Evolutionary conservation across 1,139 yeast species (phyloP).

Genomic region (Arxiozyma slooffiae): DNA sequence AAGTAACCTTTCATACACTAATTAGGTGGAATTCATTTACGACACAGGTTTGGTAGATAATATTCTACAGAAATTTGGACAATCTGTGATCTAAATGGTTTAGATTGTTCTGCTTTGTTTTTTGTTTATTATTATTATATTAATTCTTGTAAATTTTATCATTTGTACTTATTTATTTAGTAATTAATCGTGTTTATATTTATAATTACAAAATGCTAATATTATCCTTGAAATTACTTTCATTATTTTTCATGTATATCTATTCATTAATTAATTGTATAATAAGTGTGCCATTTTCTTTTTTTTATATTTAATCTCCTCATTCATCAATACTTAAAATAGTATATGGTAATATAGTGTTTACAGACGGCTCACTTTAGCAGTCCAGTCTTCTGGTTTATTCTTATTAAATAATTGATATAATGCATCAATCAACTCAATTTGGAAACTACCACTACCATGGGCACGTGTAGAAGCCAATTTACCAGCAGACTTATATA

Average conservation of each 20-base stretch:
- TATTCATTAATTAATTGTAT: not conserved
- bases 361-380: slow-evolving; percentile 3
- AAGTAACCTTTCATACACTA: slow-evolving; percentile 55
- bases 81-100: not conserved
- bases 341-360: too few relatives aligned
- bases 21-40: slow-evolving; percentile 16
- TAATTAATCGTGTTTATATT: not conserved
- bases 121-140: too few relatives aligned
- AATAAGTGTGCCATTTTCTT: too few relatives aligned
- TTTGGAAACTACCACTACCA: slow-evolving; percentile 28
- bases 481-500: slow-evolving; percentile 60
- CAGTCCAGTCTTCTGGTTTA: slow-evolving; percentile 24
- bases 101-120: too few relatives aligned
- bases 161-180: not conserved
- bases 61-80: too few relatives aligned
- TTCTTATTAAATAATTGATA: slow-evolving; percentile 19
- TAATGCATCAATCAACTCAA: slow-evolving; percentile 24
- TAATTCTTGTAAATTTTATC: not conserved
- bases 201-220: not conserved
- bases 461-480: slow-evolving; percentile 34
- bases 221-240: not conserved
- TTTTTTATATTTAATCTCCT: too few relatives aligned
- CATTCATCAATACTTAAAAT: too few relatives aligned
- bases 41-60: not conserved
- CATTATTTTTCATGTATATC: not conserved